phyloP scores from a whole-genome alignment of 352 stramenopile genomes.

The Phytopythium chamaehyphon region DNA sequence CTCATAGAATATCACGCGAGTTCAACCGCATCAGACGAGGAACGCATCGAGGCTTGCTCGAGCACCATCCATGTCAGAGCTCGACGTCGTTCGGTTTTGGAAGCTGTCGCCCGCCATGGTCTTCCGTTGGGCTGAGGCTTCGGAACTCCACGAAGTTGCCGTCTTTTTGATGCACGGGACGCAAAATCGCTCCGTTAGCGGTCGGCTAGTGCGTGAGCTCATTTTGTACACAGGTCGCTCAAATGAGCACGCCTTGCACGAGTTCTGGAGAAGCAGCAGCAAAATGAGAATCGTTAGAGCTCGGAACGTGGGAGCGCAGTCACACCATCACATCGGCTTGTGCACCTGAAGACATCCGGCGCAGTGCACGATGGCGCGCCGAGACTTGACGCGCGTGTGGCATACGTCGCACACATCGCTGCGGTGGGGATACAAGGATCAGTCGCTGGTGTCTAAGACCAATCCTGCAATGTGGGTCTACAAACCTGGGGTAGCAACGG shows the following conservation, averaged over 20 bases:
- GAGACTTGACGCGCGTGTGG: conserved; percentile 14
- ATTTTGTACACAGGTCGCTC: conserved; percentile 21
- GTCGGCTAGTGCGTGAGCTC: conserved; percentile 15
- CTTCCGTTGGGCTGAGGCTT: conserved; percentile 5
- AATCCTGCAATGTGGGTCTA: not conserved
- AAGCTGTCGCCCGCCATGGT: conserved; percentile 1
- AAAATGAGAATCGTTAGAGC: not conserved
- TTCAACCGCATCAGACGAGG: conserved; percentile 9
- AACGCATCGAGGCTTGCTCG: conserved; percentile 11
- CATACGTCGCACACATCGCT: conserved; percentile 29
- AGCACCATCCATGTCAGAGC: conserved; percentile 4
- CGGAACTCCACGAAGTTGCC: conserved; percentile 1
- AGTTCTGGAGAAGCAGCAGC: conserved; percentile 14
- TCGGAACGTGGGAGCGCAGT: not conserved
- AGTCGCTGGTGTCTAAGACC: not conserved
- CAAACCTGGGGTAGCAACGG: conserved; percentile 15
- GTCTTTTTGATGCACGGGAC: conserved; percentile 25
- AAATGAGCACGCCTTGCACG: conserved; percentile 22
- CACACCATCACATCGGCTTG: not conserved
- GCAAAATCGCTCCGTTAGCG: conserved; percentile 24
- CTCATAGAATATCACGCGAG: too few relatives aligned
- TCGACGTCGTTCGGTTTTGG: conserved; percentile 3
- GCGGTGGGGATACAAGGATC: not conserved
- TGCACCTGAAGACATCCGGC: conserved; percentile 23
- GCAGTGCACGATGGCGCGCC: conserved; percentile 13